phyloP scores from a whole-genome alignment of 2,329 filamentous ascomycete genomes.

The Arthrobotrys sphaeroides region DNA sequence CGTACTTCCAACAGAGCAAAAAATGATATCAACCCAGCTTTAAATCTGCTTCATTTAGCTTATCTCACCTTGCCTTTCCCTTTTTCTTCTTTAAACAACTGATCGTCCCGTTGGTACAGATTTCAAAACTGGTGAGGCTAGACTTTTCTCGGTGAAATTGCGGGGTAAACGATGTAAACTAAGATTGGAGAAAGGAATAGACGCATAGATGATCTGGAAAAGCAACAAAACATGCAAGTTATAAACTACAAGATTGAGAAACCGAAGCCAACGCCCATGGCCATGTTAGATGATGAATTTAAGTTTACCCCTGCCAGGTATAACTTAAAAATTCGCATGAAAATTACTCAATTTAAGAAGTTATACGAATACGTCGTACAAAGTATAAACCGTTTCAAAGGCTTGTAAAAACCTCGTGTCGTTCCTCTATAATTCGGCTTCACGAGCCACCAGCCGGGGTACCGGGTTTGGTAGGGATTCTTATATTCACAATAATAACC shows the following conservation, averaged over 20 bases:
- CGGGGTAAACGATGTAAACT: too few species aligned
- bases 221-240: too few species aligned
- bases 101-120: constrained; percentile 10
- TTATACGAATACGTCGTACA: not conserved
- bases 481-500: too few species aligned
- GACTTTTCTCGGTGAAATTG: not conserved
- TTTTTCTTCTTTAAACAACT: not conserved
- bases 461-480: too few species aligned
- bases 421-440: not conserved
- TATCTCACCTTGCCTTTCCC: not conserved
- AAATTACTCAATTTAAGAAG: not conserved
- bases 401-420: not conserved
- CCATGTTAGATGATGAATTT: too few species aligned
- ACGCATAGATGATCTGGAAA: too few species aligned
- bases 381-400: not conserved
- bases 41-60: too few species aligned
- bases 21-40: too few species aligned
- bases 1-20: too few species aligned
- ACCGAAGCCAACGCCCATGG: too few species aligned
- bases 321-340: not conserved
- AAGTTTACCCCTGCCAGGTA: not conserved
- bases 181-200: not conserved
- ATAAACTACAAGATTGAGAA: too few species aligned
- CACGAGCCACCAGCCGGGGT: too few species aligned
- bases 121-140: not conserved